These are phyloP conservation scores for Sophora flavescens DNA, from an alignment of 306 rosid genomes.

Conservation along the genomic window DNA sequence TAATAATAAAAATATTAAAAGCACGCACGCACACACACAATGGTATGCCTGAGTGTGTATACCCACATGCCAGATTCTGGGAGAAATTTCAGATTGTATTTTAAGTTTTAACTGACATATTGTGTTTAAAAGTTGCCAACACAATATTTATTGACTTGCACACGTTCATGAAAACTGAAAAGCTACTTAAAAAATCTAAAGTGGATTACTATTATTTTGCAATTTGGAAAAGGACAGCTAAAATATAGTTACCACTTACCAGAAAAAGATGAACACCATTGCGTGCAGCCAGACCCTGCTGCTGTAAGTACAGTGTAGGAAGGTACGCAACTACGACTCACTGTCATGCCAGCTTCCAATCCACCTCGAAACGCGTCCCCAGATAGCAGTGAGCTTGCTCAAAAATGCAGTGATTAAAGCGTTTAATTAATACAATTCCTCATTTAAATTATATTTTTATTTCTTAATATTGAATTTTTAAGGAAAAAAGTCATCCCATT, in stretches of 20 bases:
- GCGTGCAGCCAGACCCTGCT: slow-evolving; percentile 11
- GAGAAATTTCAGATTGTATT: background rate
- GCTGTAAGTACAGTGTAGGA: background rate
- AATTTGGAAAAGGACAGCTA: slow-evolving; percentile 24
- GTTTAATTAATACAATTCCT: too few relatives aligned
- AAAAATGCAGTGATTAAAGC: slow-evolving; percentile 28
- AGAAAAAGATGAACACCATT: background rate
- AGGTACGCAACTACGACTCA: slow-evolving; percentile 31
- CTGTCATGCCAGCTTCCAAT: slow-evolving; percentile 55
- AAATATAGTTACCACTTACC: slow-evolving; percentile 8
- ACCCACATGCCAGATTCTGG: background rate
- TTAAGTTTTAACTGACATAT: background rate
- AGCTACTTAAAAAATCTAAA: slow-evolving; percentile 31
- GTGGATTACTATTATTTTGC: slow-evolving; percentile 41
- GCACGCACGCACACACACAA: background rate
- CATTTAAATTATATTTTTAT: too few relatives aligned
- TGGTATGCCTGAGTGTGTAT: background rate
- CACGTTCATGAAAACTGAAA: slow-evolving; percentile 45
- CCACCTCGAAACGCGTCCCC: slow-evolving; percentile 58
- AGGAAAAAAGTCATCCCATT: too few relatives aligned
- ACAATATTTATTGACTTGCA: slow-evolving; percentile 25
- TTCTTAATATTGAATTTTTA: too few relatives aligned
- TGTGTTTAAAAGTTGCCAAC: background rate
- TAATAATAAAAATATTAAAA: too few relatives aligned
- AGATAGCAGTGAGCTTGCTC: slow-evolving; percentile 15